Evolutionary conservation across 495 filamentous ascomycete species (phyloP).

Genomic region (Oleoguttula mirabilis): DNA sequence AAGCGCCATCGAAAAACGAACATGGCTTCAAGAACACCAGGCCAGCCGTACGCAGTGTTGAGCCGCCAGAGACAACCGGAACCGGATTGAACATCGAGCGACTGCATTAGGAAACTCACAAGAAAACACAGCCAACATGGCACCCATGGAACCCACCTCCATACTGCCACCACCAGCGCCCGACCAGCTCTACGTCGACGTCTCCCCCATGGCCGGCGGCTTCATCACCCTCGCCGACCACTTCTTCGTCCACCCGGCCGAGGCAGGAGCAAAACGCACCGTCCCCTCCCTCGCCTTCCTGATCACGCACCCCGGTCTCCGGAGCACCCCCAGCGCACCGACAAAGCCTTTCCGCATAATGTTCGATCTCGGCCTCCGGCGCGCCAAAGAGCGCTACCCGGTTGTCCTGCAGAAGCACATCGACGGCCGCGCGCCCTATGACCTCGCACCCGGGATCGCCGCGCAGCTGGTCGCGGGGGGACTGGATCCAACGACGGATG

Average conservation of each 20-base stretch:
- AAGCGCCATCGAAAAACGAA: no score
- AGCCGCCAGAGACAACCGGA: no score
- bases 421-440: constrained; percentile 29
- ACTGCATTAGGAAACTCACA: no score
- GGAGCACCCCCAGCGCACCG: constrained; percentile 1
- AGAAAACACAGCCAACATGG: no score
- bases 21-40: no score
- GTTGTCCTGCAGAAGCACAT: constrained; percentile 32
- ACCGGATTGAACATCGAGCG: no score
- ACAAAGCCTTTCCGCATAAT: constrained; percentile 25
- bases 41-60: no score
- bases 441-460: constrained; percentile 30
- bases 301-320: constrained; percentile 24
- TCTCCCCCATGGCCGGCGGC: constrained; percentile 28
- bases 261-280: constrained; percentile 21
- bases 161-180: constrained; percentile 20
- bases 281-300: constrained; percentile 30
- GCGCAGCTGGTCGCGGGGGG: constrained; percentile 27
- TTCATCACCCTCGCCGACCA: constrained; percentile 28
- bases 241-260: constrained; percentile 26
- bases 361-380: constrained; percentile 41
- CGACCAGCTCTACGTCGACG: constrained; percentile 24
- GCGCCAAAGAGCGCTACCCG: constrained; percentile 31
- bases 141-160: no score
- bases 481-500: constrained; percentile 23